phyloP scores from a whole-genome alignment of 179 eudicot species.

The Beta corolliflora region DNA sequence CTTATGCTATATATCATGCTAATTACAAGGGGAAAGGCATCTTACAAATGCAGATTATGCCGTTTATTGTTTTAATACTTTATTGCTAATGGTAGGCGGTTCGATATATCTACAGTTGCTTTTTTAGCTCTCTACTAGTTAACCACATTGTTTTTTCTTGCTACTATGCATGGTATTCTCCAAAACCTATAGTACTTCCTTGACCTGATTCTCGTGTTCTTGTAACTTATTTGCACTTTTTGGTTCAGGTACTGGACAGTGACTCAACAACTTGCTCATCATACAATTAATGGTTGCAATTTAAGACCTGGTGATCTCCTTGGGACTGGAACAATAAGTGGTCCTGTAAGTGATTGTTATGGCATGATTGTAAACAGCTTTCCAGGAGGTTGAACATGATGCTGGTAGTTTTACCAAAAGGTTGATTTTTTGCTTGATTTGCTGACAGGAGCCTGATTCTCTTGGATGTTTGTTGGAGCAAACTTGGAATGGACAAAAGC shows the following conservation, averaged over 20 bases:
- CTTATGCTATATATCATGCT: not conserved
- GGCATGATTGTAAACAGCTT: slow-evolving; percentile 18
- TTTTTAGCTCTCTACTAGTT: not conserved
- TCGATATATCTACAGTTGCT: not conserved
- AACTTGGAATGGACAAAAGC: slow-evolving; percentile 86
- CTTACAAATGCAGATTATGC: not conserved
- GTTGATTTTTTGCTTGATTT: slow-evolving; percentile 1
- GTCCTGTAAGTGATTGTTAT: slow-evolving; percentile 69
- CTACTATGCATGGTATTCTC: slow-evolving; percentile 5
- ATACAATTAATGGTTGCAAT: slow-evolving; percentile 93
- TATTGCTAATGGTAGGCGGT: slow-evolving; percentile 5
- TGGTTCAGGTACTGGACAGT: slow-evolving; percentile 83
- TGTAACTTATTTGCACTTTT: slow-evolving; percentile 1
- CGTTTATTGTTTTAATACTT: not conserved
- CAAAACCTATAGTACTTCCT: not conserved
- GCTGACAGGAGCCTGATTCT: slow-evolving; percentile 80
- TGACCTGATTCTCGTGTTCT: slow-evolving; percentile 3
- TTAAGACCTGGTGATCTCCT: slow-evolving; percentile 96
- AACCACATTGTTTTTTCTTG: not conserved
- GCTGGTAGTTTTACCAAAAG: not conserved
- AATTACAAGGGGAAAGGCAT: not conserved
- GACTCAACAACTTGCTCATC: slow-evolving; percentile 95
- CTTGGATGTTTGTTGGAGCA: slow-evolving; percentile 87
- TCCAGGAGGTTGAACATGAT: slow-evolving; percentile 1
- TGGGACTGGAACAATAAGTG: slow-evolving; percentile 97